phyloP scores from a whole-genome alignment of 129 eudicot genomes.

The Glebionis coronaria region DNA sequence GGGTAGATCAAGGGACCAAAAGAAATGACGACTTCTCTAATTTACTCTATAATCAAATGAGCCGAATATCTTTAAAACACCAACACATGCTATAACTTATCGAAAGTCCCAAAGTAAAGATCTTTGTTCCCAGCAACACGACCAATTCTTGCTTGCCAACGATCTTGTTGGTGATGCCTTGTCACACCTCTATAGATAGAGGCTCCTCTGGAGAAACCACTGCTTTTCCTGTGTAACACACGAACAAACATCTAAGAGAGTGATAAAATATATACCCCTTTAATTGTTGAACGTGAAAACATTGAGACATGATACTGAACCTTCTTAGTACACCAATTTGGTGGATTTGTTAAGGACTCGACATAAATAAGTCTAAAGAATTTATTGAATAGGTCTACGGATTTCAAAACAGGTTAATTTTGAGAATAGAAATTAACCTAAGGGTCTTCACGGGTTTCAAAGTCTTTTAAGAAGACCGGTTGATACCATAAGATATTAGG shows the following conservation, averaged over 20 bases:
- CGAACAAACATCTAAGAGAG: conserved; percentile 7
- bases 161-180: conserved; percentile 97
- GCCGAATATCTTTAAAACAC: neutral
- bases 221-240: conserved; percentile 60
- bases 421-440: no score
- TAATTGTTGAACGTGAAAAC: neutral
- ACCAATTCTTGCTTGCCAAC: conserved; percentile 99
- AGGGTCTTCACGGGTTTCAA: no score
- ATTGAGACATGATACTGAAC: conserved; percentile 22
- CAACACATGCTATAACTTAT: conserved; percentile 26
- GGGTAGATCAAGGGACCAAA: no score
- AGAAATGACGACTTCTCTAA: no score
- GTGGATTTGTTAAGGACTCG: no score
- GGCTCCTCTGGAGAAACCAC: conserved; percentile 95
- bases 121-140: conserved; percentile 98
- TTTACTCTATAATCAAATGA: neutral
- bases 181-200: conserved; percentile 93
- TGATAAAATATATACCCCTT: neutral
- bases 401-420: no score
- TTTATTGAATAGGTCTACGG: no score
- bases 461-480: no score
- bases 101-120: conserved; percentile 89
- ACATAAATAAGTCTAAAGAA: no score
- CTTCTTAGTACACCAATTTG: no score
- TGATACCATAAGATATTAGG: no score